Conservation (phyloP, 768 basidiomycete genomes). For the Hemileccinum impolitum region DNA sequence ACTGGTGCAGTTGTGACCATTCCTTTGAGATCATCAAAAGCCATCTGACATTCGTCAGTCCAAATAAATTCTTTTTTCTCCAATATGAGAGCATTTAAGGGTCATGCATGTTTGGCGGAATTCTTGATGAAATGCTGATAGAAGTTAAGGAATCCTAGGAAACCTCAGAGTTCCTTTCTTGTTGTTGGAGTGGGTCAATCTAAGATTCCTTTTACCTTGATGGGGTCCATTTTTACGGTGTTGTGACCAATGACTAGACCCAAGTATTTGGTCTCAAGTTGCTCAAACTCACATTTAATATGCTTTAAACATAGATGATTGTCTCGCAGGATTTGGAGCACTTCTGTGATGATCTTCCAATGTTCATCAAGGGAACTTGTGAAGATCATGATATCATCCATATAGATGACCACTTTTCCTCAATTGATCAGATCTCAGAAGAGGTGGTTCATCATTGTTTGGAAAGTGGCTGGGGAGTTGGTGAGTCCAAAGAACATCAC, state of each 20-base stretch:
- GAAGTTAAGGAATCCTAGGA: not conserved
- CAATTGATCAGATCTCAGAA: not conserved
- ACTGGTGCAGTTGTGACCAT: not conserved
- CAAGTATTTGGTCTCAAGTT: too few relatives aligned
- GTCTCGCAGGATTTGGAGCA: too few relatives aligned
- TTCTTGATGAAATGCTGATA: not conserved
- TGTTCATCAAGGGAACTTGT: too few relatives aligned
- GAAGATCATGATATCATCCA: too few relatives aligned
- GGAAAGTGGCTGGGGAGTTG: too few relatives aligned
- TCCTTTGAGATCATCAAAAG: not conserved
- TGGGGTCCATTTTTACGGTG: not conserved
- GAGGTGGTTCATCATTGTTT: conserved; percentile 10
- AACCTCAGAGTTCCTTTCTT: not conserved
- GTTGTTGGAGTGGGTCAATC: not conserved
- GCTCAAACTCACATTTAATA: too few relatives aligned
- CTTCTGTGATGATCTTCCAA: too few relatives aligned
- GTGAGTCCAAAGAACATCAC: conserved; percentile 8
- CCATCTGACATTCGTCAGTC: not conserved
- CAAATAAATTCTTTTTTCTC: not conserved
- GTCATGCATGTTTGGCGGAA: not conserved
- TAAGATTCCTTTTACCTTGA: not conserved
- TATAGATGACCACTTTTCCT: too few relatives aligned
- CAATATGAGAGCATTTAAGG: not conserved
- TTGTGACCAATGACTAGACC: not conserved
- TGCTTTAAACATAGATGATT: too few relatives aligned